Conservation (phyloP, 306 rosid species). For the Urtica urens region DNA sequence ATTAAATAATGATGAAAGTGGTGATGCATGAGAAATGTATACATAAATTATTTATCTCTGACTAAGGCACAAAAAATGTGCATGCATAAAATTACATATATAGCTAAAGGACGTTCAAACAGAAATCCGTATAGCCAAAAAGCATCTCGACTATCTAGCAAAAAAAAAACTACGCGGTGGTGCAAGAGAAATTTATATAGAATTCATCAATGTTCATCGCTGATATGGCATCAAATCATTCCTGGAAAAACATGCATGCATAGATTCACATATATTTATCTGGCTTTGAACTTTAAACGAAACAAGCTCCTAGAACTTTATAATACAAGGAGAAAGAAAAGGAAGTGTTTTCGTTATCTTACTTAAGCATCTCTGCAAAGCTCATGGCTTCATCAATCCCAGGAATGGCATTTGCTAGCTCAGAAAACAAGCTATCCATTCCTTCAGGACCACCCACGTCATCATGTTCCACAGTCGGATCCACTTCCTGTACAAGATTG, state of each 20-base stretch:
- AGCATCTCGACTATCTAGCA: too few relatives aligned
- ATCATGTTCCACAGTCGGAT: constrained; percentile 80
- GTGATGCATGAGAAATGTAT: too few relatives aligned
- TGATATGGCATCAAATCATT: too few relatives aligned
- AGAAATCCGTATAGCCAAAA: too few relatives aligned
- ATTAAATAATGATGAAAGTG: too few relatives aligned
- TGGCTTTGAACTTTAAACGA: neutral
- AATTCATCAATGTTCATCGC: too few relatives aligned
- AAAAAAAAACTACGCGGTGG: too few relatives aligned
- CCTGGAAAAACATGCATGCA: too few relatives aligned
- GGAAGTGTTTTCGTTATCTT: constrained; percentile 25
- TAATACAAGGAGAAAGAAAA: neutral
- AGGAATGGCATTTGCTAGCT: constrained; percentile 90
- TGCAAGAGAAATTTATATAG: too few relatives aligned
- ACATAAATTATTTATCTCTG: too few relatives aligned
- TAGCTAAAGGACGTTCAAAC: neutral
- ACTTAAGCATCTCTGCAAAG: constrained; percentile 99
- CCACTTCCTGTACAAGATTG: constrained; percentile 66
- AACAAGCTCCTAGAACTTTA: too few relatives aligned
- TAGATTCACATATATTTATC: neutral
- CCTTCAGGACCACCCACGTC: constrained; percentile 54
- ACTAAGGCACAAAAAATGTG: too few relatives aligned
- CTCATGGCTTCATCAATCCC: constrained; percentile 99
- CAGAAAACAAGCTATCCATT: constrained; percentile 69
- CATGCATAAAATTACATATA: neutral